These are phyloP conservation scores for Favolaschia claudopus DNA, from an alignment of 768 basidiomycete species.

Conservation along the genomic window DNA sequence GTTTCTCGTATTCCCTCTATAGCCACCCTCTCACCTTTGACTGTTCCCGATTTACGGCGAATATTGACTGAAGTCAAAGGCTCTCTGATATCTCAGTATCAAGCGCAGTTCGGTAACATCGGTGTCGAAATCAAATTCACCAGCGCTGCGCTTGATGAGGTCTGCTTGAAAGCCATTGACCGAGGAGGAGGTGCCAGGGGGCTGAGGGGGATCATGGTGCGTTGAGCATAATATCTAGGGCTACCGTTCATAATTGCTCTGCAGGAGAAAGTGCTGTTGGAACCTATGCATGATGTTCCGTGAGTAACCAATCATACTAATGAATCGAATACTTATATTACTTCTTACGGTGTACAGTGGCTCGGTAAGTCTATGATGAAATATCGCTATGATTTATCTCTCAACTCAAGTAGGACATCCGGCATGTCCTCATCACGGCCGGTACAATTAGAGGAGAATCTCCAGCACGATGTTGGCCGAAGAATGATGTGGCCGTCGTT, in stretches of 20 bases:
- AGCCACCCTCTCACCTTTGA: slow-evolving; percentile 82
- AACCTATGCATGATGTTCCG: slow-evolving; percentile 94
- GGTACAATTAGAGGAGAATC: slow-evolving; percentile 70
- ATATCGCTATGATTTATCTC: neutral
- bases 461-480: slow-evolving; percentile 78
- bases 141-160: slow-evolving; percentile 76
- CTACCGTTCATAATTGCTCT: neutral
- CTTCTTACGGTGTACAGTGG: slow-evolving; percentile 49
- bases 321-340: slow-evolving; percentile 3
- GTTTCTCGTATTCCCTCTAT: slow-evolving; percentile 93
- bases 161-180: slow-evolving; percentile 79
- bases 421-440: slow-evolving; percentile 83
- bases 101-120: slow-evolving; percentile 81
- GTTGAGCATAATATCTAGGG: slow-evolving; percentile 14
- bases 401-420: slow-evolving; percentile 60
- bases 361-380: slow-evolving; percentile 59
- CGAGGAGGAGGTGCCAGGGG: slow-evolving; percentile 93
- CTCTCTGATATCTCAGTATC: slow-evolving; percentile 90
- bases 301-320: slow-evolving; percentile 51
- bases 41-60: slow-evolving; percentile 82
- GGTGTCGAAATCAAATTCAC: slow-evolving; percentile 91
- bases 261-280: slow-evolving; percentile 82
- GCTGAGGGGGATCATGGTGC: slow-evolving; percentile 86
- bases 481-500: slow-evolving; percentile 58
- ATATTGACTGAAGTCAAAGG: slow-evolving; percentile 94